These are phyloP conservation scores for Trichosporon faecale DNA, from an alignment of 1,284 basidiomycete species.

Conservation along the genomic window DNA sequence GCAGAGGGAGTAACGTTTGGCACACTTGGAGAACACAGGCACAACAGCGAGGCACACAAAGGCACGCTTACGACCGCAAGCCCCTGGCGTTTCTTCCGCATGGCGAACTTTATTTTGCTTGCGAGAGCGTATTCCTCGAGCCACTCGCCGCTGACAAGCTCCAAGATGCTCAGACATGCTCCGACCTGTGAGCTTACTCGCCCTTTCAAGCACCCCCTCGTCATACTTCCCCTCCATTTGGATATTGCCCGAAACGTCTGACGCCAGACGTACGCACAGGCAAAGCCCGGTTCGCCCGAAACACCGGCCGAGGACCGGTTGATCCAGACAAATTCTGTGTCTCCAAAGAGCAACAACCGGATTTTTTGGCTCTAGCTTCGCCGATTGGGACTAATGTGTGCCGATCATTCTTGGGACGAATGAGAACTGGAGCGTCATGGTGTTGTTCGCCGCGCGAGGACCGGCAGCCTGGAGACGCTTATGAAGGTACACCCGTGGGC, in stretches of 20 bases:
- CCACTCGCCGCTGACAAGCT: no score
- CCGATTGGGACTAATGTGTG: neutral
- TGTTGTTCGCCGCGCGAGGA: no score
- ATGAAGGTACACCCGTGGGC: neutral
- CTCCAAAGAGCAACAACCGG: neutral
- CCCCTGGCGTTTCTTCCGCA: neutral
- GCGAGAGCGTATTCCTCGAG: neutral
- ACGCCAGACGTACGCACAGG: no score
- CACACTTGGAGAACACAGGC: neutral
- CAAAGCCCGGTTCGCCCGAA: no score
- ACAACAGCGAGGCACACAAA: neutral
- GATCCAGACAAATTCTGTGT: no score
- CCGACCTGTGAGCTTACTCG: no score
- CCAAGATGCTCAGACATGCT: no score
- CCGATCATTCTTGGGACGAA: neutral
- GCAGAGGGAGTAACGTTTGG: neutral
- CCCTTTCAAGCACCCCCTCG: no score
- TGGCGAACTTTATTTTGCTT: conserved; percentile 4
- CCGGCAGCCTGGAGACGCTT: neutral
- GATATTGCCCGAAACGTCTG: no score
- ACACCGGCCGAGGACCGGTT: no score
- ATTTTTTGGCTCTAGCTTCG: neutral
- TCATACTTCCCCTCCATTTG: no score
- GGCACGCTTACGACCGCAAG: neutral
- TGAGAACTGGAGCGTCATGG: neutral